Conservation (phyloP, 2,329 filamentous ascomycete species). For the Herpomyces periplanetae region DNA sequence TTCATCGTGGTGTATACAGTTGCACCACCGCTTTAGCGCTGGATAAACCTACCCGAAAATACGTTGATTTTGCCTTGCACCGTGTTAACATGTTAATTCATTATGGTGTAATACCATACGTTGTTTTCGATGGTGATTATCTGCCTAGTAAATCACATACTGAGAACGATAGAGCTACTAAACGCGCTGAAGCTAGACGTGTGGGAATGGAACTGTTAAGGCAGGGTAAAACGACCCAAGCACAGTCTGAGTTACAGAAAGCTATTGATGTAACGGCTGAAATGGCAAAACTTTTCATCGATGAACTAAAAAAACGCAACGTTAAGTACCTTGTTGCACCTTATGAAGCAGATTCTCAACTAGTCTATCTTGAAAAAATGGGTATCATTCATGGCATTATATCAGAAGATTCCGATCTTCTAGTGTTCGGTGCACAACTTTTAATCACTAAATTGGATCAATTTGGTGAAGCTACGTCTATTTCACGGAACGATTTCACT, state of each 20-base stretch:
- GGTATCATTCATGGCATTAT: conserved; percentile 56
- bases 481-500: conserved; percentile 57
- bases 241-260: conserved; percentile 60
- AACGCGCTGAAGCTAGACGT: conserved; percentile 33
- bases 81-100: conserved; percentile 75
- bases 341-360: conserved; percentile 86
- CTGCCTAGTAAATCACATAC: conserved; percentile 71
- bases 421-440: conserved; percentile 72
- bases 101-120: conserved; percentile 67
- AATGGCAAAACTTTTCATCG: conserved; percentile 70
- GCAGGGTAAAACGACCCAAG: conserved; percentile 39
- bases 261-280: conserved; percentile 77
- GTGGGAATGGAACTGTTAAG: conserved; percentile 37
- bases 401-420: conserved; percentile 75
- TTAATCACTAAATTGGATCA: conserved; percentile 77
- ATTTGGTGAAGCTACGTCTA: conserved; percentile 65
- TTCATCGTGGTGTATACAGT: conserved; percentile 60
- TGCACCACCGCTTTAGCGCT: conserved; percentile 70
- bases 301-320: conserved; percentile 41
- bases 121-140: conserved; percentile 84
- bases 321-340: conserved; percentile 73
- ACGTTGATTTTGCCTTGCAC: conserved; percentile 50
- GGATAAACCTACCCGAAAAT: conserved; percentile 58
- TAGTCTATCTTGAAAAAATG: conserved; percentile 61
- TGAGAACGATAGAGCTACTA: conserved; percentile 32